These are phyloP conservation scores for Lasiodiplodia hormozganensis DNA, from an alignment of 2,329 filamentous ascomycete genomes.

Conservation along the genomic window DNA sequence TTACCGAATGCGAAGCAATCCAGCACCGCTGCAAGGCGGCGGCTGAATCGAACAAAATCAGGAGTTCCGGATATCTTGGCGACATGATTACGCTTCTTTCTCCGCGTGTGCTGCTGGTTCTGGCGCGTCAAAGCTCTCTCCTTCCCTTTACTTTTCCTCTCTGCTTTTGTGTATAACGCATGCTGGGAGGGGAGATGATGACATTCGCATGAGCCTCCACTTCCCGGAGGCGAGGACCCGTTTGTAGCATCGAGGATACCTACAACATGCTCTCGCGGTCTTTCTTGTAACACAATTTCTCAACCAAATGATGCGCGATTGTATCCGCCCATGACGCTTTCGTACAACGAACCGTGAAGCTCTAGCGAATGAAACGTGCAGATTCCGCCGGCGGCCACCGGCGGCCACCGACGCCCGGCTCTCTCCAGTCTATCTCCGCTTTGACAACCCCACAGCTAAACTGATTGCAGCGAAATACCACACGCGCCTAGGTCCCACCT, in stretches of 20 bases:
- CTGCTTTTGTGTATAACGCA: conserved; percentile 45
- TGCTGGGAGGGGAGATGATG: conserved; percentile 51
- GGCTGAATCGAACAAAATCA: conserved; percentile 36
- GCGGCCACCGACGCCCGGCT: conserved; percentile 22
- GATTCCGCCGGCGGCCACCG: conserved; percentile 15
- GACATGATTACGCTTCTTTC: conserved; percentile 47
- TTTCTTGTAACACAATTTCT: conserved; percentile 33
- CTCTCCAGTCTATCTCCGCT: conserved; percentile 21
- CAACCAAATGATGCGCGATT: conserved; percentile 2
- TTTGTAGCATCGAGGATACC: conserved; percentile 55
- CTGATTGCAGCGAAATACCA: conserved; percentile 18
- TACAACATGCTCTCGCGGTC: conserved; percentile 52
- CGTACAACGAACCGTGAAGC: neutral
- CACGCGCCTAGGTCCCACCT: conserved; percentile 17
- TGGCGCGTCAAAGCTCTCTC: conserved; percentile 38
- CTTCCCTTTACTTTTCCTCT: conserved; percentile 23
- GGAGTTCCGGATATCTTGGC: conserved; percentile 54
- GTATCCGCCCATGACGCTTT: neutral
- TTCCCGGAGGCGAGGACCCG: conserved; percentile 48
- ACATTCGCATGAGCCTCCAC: conserved; percentile 41
- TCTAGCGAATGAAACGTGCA: neutral
- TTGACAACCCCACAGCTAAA: conserved; percentile 25
- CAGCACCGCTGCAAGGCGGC: conserved; percentile 40
- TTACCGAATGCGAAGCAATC: conserved; percentile 45
- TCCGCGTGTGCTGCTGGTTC: conserved; percentile 47